Conservation (phyloP, 2,329 filamentous ascomycete genomes). For the Peltaster fructicola region DNA sequence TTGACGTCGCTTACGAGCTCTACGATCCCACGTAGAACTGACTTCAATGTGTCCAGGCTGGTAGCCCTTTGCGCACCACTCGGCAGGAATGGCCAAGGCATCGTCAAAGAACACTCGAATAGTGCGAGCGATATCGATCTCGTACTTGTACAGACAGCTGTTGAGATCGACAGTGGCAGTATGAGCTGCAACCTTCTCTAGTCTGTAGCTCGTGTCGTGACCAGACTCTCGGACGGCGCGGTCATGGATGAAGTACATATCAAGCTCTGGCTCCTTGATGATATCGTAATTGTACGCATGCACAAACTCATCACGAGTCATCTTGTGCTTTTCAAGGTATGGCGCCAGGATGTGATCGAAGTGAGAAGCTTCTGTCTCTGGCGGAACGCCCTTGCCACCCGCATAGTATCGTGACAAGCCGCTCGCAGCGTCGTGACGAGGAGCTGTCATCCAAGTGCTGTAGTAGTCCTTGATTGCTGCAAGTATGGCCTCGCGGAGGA, state of each 20-base stretch:
- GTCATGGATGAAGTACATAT: constrained; percentile 92
- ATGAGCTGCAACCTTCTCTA: constrained; percentile 75
- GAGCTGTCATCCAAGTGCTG: constrained; percentile 59
- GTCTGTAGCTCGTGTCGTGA: constrained; percentile 86
- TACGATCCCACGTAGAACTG: constrained; percentile 78
- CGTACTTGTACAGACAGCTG: constrained; percentile 90
- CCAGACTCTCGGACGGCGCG: constrained; percentile 90
- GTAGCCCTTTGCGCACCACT: constrained; percentile 54
- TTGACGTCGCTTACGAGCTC: constrained; percentile 65
- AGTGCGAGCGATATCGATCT: constrained; percentile 74
- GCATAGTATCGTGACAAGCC: constrained; percentile 75
- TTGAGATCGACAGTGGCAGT: constrained; percentile 90
- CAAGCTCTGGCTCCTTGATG: constrained; percentile 70
- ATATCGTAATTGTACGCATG: constrained; percentile 65
- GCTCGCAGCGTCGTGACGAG: constrained; percentile 58
- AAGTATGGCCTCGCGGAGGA: constrained; percentile 60
- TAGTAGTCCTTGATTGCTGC: constrained; percentile 96
- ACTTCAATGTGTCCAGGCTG: constrained; percentile 55
- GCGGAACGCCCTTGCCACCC: constrained; percentile 68
- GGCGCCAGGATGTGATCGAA: constrained; percentile 70
- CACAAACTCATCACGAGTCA: constrained; percentile 74
- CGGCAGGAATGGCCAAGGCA: constrained; percentile 59
- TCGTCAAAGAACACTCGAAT: constrained; percentile 77
- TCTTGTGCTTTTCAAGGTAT: constrained; percentile 65
- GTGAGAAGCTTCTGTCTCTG: constrained; percentile 76